Evolutionary conservation across 140 eudicot genomes (phyloP).

Genomic region (Senecio squalidus): DNA sequence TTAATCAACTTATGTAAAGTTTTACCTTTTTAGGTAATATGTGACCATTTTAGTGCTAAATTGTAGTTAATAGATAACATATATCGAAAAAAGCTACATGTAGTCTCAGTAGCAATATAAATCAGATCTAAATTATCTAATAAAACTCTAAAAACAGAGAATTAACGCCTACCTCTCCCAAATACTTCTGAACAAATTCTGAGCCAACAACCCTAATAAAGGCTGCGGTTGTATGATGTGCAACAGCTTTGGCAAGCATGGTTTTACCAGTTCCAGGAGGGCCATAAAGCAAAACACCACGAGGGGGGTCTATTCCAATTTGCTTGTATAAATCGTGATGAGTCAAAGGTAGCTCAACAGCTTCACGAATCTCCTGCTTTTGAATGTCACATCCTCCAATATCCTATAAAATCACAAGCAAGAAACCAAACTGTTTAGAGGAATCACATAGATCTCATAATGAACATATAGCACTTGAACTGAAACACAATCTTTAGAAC

Average conservation of each 20-base stretch:
- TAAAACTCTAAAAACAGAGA: background rate
- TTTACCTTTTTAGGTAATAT: no score
- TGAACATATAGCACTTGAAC: background rate
- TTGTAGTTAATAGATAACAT: background rate
- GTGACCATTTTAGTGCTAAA: background rate
- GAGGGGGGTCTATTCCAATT: conserved; percentile 96
- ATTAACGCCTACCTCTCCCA: conserved; percentile 69
- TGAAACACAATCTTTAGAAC: background rate
- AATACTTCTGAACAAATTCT: conserved; percentile 90
- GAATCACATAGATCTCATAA: background rate
- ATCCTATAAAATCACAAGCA: conserved; percentile 41
- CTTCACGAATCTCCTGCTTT: conserved; percentile 97
- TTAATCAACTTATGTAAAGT: no score
- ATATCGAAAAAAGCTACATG: no score
- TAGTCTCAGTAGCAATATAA: background rate
- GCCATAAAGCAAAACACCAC: conserved; percentile 94
- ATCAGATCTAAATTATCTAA: background rate
- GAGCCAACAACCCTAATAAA: conserved; percentile 97
- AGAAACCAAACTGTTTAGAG: conserved; percentile 1
- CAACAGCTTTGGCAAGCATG: conserved; percentile 97
- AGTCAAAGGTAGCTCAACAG: conserved; percentile 92
- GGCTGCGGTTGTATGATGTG: conserved; percentile 93
- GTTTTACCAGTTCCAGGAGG: conserved; percentile 99
- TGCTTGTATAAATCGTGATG: conserved; percentile 93
- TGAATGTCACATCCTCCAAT: conserved; percentile 99